Percentiles rank a stretch among this genome's conserved stretches.
These are phyloP conservation scores for Apiospora koreana DNA, from an alignment of 2,329 filamentous ascomycete genomes.

Conservation along the genomic window DNA sequence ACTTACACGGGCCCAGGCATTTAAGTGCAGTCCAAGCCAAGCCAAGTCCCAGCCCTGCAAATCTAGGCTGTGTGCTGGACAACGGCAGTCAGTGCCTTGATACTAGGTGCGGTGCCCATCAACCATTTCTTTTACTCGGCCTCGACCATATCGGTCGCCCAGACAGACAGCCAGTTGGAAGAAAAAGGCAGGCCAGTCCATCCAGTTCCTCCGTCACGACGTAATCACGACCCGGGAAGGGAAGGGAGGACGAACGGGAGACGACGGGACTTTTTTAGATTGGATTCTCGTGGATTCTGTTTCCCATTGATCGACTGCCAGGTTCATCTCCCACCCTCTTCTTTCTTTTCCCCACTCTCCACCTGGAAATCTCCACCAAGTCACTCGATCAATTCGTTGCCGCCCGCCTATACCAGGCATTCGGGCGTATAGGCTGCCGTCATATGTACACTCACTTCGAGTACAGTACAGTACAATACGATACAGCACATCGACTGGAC, in stretches of 20 bases:
- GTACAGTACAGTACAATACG: background rate
- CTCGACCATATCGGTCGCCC: background rate
- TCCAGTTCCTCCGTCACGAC: background rate
- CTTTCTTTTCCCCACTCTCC: background rate
- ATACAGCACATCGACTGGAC: too few relatives aligned
- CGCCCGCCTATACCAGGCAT: constrained; percentile 1
- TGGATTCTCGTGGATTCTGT: constrained; percentile 6
- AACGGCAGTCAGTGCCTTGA: background rate
- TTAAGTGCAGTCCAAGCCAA: background rate
- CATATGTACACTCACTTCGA: background rate
- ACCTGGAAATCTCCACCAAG: constrained; percentile 3
- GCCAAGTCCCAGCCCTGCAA: background rate
- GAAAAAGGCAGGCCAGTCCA: background rate
- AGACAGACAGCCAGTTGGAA: background rate
- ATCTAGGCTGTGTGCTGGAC: constrained; percentile 1
- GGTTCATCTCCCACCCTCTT: constrained; percentile 3
- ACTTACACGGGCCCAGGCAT: background rate
- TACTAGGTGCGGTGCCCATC: background rate
- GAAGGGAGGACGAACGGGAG: background rate
- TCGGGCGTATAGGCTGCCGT: background rate
- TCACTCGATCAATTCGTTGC: background rate
- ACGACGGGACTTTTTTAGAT: constrained; percentile 1
- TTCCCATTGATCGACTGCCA: constrained; percentile 9
- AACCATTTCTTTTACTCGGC: background rate
- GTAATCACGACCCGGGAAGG: background rate